Percentiles rank a stretch among this genome's conserved stretches.
These are phyloP conservation scores for Acacia melanoxylon DNA, from an alignment of 306 rosid genomes.

Conservation along the genomic window DNA sequence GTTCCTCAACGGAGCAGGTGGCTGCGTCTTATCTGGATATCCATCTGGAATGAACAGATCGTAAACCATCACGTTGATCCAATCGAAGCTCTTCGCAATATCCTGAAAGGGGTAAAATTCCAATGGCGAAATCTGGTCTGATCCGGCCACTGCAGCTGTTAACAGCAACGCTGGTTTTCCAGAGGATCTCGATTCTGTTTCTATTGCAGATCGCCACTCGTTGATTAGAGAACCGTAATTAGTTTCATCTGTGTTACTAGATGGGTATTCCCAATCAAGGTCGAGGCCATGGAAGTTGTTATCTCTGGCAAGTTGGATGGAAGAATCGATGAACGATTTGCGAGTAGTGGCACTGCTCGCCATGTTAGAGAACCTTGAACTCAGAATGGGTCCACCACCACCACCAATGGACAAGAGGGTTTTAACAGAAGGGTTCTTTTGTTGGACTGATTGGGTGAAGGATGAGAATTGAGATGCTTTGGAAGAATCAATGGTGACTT, in stretches of 20 bases:
- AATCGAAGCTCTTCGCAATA: slow-evolving; percentile 29
- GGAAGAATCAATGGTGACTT: slow-evolving; percentile 34
- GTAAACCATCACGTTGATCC: slow-evolving; percentile 43
- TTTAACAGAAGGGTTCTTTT: slow-evolving; percentile 46
- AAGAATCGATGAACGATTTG: slow-evolving; percentile 55
- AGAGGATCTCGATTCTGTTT: slow-evolving; percentile 28
- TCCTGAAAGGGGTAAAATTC: slow-evolving; percentile 20
- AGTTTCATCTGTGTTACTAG: slow-evolving; percentile 13
- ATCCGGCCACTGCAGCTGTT: slow-evolving; percentile 32
- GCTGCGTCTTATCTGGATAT: slow-evolving; percentile 8
- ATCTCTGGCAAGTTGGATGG: slow-evolving; percentile 42
- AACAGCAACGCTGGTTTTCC: slow-evolving; percentile 21
- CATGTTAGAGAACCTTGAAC: slow-evolving; percentile 22
- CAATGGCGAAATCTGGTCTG: slow-evolving; percentile 25
- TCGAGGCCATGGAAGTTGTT: slow-evolving; percentile 15
- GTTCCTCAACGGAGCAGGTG: slow-evolving; percentile 32
- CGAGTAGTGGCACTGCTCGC: slow-evolving; percentile 24
- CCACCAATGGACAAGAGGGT: slow-evolving; percentile 54
- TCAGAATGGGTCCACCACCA: not conserved
- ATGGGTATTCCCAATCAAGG: slow-evolving; percentile 19
- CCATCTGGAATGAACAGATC: slow-evolving; percentile 35
- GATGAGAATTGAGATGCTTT: slow-evolving; percentile 8
- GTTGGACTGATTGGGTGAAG: slow-evolving; percentile 32
- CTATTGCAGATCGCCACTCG: slow-evolving; percentile 44
- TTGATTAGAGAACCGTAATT: slow-evolving; percentile 41